A percentile compares a stretch with the other conserved stretches of the same genome.
Evolutionary conservation across 768 basidiomycete species (phyloP).

Genomic region (Naganishia kalamii): DNA sequence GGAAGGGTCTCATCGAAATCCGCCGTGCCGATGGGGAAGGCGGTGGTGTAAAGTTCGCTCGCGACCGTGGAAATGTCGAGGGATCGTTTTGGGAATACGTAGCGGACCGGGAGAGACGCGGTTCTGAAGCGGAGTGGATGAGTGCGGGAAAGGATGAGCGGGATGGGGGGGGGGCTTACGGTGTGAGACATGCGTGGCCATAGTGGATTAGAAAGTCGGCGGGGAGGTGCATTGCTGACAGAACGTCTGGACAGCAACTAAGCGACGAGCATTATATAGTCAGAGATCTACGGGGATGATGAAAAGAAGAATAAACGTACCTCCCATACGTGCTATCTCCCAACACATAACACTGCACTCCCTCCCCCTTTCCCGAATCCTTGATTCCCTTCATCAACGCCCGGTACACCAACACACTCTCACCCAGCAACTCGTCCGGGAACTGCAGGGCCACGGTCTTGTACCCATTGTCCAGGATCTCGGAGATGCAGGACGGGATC

Average conservation of each 20-base stretch:
- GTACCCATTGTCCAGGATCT: constrained; percentile 48
- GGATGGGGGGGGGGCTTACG: constrained; percentile 52
- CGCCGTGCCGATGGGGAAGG: constrained; percentile 11
- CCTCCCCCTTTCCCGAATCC: constrained; percentile 43
- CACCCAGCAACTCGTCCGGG: constrained; percentile 81
- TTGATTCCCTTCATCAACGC: constrained; percentile 52
- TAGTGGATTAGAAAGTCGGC: constrained; percentile 90
- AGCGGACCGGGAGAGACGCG: constrained; percentile 78
- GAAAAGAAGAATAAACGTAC: background rate
- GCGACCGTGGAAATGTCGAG: constrained; percentile 53
- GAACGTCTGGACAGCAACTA: constrained; percentile 91
- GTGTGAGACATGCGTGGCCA: constrained; percentile 90
- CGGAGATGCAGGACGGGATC: constrained; percentile 18
- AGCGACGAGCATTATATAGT: background rate
- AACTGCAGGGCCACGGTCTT: constrained; percentile 74
- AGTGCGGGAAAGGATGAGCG: background rate
- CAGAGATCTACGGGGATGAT: constrained; percentile 38
- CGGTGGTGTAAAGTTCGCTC: constrained; percentile 25
- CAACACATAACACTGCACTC: constrained; percentile 71
- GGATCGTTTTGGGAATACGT: constrained; percentile 73
- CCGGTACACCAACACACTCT: constrained; percentile 77
- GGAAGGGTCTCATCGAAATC: background rate
- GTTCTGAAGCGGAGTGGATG: constrained; percentile 53
- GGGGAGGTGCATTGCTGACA: constrained; percentile 87
- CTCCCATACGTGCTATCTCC: constrained; percentile 87